A percentile compares a stretch with the other conserved stretches of the same genome.
phyloP scores from a whole-genome alignment of 2,329 filamentous ascomycete genomes.

The Neoascochyta sp. region DNA sequence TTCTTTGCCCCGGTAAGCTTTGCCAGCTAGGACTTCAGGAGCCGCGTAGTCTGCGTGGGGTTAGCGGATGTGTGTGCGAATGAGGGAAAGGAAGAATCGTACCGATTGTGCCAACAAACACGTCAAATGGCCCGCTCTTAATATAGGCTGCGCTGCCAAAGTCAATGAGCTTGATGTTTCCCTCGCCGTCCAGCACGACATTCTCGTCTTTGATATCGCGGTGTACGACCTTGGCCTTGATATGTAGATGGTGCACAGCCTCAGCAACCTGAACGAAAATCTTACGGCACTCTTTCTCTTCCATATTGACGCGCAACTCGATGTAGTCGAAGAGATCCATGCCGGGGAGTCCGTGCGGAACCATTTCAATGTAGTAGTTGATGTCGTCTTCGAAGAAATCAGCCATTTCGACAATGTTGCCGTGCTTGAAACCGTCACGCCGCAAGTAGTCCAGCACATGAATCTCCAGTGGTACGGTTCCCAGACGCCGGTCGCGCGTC shows the following conservation, averaged over 20 bases:
- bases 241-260: constrained; percentile 88
- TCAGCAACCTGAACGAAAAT: constrained; percentile 93
- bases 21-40: constrained; percentile 92
- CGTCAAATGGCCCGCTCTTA: constrained; percentile 96
- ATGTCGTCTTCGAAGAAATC: constrained; percentile 72
- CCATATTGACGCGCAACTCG: constrained; percentile 92
- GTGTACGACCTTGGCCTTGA: constrained; percentile 86
- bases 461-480: constrained; percentile 93
- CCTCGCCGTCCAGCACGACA: constrained; percentile 90
- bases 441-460: constrained; percentile 93
- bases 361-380: constrained; percentile 99
- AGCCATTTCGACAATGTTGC: constrained; percentile 66
- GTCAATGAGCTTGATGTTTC: constrained; percentile 94
- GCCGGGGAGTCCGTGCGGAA: constrained; percentile 87
- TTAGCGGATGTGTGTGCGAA: too few relatives aligned
- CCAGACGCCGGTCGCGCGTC: constrained; percentile 88
- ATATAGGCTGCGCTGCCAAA: constrained; percentile 98
- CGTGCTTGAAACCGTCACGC: constrained; percentile 62
- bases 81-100: constrained; percentile 34
- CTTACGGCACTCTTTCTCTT: constrained; percentile 85
- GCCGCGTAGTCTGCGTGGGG: constrained; percentile 78
- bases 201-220: constrained; percentile 99
- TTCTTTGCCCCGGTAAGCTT: constrained; percentile 89
- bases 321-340: constrained; percentile 99
- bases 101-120: constrained; percentile 99